Evolutionary conservation across 768 basidiomycete genomes (phyloP).

Genomic region (Chalciporus chontae): DNA sequence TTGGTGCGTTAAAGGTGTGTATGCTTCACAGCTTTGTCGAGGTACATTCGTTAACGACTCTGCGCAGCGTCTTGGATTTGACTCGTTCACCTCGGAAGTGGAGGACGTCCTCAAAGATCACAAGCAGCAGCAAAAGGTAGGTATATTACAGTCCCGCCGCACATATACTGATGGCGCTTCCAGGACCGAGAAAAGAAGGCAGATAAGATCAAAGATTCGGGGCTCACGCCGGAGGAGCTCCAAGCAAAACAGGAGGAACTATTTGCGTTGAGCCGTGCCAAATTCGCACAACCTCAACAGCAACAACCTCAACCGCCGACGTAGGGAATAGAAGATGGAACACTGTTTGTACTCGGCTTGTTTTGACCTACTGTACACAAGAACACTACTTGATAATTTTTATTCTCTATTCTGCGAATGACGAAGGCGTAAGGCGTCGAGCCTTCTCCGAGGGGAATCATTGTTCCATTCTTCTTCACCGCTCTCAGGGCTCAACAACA

Average conservation of each 20-base stretch:
- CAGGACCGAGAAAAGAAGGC: constrained; percentile 92
- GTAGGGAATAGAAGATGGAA: neutral
- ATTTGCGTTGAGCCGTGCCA: constrained; percentile 88
- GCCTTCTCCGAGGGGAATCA: constrained; percentile 57
- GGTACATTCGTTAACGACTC: constrained; percentile 7
- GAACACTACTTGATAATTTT: constrained; percentile 33
- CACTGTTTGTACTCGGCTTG: constrained; percentile 9
- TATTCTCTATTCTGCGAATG: constrained; percentile 32
- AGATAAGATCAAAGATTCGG: constrained; percentile 83
- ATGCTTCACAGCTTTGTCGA: neutral
- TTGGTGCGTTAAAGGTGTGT: constrained; percentile 80
- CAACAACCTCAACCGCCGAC: constrained; percentile 10
- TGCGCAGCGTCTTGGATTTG: constrained; percentile 83
- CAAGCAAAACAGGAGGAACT: constrained; percentile 83
- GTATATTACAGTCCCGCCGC: constrained; percentile 14
- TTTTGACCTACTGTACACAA: constrained; percentile 13
- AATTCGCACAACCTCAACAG: constrained; percentile 62
- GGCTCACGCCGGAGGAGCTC: constrained; percentile 88
- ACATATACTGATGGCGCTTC: constrained; percentile 5
- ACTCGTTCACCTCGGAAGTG: constrained; percentile 84
- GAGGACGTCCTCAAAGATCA: constrained; percentile 94
- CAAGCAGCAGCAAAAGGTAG: constrained; percentile 91
- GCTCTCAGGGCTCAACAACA: constrained; percentile 33
- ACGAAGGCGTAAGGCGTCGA: constrained; percentile 48
- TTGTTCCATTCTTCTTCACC: constrained; percentile 60